Conservation (phyloP, 192 early-diverging fungal genomes). For the Backusella liffmaniae region DNA sequence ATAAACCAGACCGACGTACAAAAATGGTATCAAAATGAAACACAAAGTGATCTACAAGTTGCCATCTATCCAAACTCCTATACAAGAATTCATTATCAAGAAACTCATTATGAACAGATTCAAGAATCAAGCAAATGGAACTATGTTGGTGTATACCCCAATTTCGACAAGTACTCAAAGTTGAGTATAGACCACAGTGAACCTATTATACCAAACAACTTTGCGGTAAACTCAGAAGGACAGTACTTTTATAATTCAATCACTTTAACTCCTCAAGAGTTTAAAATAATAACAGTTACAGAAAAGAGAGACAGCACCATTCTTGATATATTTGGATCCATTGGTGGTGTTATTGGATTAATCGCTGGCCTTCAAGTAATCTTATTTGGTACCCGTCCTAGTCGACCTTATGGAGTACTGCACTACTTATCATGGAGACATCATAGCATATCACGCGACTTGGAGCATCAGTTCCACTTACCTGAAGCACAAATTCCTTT, state of each 20-base stretch:
- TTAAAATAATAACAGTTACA: not conserved
- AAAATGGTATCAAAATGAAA: not conserved
- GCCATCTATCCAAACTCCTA: not conserved
- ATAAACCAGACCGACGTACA: not conserved
- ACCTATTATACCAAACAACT: not conserved
- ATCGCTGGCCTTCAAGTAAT: conserved; percentile 1
- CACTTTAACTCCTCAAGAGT: not conserved
- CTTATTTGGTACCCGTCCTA: conserved; percentile 7
- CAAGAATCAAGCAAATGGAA: not conserved
- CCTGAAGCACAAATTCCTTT: conserved; percentile 2
- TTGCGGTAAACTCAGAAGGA: too few species aligned
- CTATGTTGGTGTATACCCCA: not conserved
- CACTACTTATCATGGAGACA: not conserved
- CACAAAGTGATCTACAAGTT: not conserved
- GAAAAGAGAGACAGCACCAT: conserved; percentile 13
- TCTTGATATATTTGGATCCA: not conserved
- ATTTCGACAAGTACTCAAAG: not conserved
- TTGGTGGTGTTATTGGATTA: conserved; percentile 21
- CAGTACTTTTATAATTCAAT: not conserved
- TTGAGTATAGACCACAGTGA: not conserved
- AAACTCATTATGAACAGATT: not conserved
- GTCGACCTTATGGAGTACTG: not conserved
- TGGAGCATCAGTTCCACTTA: not conserved
- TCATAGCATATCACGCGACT: not conserved
- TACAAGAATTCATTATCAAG: not conserved